Evolutionary conservation across 2,329 filamentous ascomycete species (phyloP).

Genomic region (Xylaria sp.): DNA sequence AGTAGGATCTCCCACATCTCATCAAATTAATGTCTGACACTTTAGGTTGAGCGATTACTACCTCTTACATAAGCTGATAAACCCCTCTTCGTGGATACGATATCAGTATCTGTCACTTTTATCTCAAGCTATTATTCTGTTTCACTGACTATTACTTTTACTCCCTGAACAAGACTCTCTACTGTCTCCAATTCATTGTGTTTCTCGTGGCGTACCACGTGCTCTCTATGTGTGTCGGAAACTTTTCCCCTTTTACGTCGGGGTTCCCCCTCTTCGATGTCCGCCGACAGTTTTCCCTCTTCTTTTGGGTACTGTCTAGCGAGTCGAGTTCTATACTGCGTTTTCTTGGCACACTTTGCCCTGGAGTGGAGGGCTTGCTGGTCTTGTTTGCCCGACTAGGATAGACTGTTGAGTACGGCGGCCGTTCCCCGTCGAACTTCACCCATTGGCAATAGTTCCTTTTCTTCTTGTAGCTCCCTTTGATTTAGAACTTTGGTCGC

Average conservation of each 20-base stretch:
- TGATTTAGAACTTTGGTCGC: not conserved
- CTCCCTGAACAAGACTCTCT: not conserved
- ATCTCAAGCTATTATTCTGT: no score
- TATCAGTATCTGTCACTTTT: not conserved
- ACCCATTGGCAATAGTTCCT: not conserved
- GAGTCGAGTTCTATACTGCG: not conserved
- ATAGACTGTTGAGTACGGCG: not conserved
- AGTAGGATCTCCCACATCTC: not conserved
- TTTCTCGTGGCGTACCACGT: not conserved
- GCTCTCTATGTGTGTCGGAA: not conserved
- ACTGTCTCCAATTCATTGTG: not conserved
- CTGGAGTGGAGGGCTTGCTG: not conserved
- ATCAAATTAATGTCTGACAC: not conserved
- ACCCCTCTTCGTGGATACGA: not conserved
- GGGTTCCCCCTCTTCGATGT: not conserved
- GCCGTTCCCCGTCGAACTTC: conserved; percentile 10
- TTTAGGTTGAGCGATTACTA: not conserved
- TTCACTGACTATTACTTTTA: not conserved
- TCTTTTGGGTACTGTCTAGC: not conserved
- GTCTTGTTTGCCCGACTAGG: not conserved
- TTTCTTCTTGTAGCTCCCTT: not conserved
- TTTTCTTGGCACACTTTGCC: not conserved
- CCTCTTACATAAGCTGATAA: not conserved
- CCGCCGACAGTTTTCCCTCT: not conserved
- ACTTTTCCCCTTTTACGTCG: not conserved